Base-by-base conservation (phyloP, 345 rosid species). In the Dovyalis caffra region DNA sequence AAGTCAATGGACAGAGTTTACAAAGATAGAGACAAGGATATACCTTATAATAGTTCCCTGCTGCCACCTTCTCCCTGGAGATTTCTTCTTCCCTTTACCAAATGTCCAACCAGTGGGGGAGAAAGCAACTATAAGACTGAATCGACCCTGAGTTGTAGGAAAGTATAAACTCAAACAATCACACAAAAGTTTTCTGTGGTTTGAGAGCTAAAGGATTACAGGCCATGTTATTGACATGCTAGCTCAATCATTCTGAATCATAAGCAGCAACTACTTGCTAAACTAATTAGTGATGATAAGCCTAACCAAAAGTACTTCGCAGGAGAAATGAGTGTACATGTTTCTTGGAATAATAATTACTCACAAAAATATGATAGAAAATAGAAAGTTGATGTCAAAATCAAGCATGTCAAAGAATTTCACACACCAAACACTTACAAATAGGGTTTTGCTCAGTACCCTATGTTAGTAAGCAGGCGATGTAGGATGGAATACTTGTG, bases 21-120 rank as follows among this genome's bases (percentile, higher is more conserved):
- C 4, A 20, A 16, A 31, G 45, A 70, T 71, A n/a, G 23, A 28
- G 64, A 64, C 56, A 53, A 16, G 58, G 73, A 15, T 60, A 80
- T 80, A 92, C 99, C 97, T 89, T 80, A 95, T 95, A 68, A 95
- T 85, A 72, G 99, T 95, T 76, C 97, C 99, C 86, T 91, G 99
- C 82, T 95, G 95, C 87, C 87, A 90, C 78, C 92, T 87, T 85
- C 93, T 91, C 45, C 99, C 95, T 1, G 94, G 88, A 37, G 91
- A 83, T 78, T 90, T 92, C 89, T 91, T 91, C 84, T 90, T 94
- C 26, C 91, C 87, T 77, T 90, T 95, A n/a, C 97, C 90, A 70
- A 88, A 87, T 56, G 92, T 77, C 98, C 99, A 95, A 15, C 99
- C 99, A 76, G 93, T 91, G 6, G 99, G 99, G 76, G 99, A 91